phyloP scores from a whole-genome alignment of 2,329 filamentous ascomycete genomes.

The Venturia aucupariae region DNA sequence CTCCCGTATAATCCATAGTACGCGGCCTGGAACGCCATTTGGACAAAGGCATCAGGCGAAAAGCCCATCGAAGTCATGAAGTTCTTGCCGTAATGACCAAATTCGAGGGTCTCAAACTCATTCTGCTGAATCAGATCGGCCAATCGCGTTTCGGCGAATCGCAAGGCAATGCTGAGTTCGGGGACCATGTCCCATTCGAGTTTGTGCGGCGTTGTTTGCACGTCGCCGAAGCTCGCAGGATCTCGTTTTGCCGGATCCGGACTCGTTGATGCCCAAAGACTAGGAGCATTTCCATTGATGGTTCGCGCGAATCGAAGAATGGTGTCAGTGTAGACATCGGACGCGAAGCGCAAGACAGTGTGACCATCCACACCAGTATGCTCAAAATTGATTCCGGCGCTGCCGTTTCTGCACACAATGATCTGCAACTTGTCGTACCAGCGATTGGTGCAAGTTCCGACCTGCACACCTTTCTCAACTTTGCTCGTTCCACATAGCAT shows the following conservation, averaged over 20 bases:
- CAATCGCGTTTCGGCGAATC: slow-evolving; percentile 89
- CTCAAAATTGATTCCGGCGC: slow-evolving; percentile 97
- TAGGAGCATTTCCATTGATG: slow-evolving; percentile 89
- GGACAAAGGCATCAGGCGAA: slow-evolving; percentile 92
- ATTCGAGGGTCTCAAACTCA: slow-evolving; percentile 89
- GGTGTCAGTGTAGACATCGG: slow-evolving; percentile 93
- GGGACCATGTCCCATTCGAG: slow-evolving; percentile 96
- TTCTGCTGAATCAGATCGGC: slow-evolving; percentile 95
- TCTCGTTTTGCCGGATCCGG: slow-evolving; percentile 90
- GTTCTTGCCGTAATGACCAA: slow-evolving; percentile 83
- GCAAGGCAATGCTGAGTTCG: slow-evolving; percentile 79
- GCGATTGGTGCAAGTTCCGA: slow-evolving; percentile 93
- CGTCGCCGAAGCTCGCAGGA: slow-evolving; percentile 83
- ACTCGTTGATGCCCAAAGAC: slow-evolving; percentile 80
- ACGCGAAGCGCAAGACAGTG: slow-evolving; percentile 91
- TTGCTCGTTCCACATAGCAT: slow-evolving; percentile 96
- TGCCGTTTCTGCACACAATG: slow-evolving; percentile 97
- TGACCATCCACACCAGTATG: slow-evolving; percentile 97
- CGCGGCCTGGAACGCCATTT: slow-evolving; percentile 97
- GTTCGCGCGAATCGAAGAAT: slow-evolving; percentile 90
- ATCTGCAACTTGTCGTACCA: slow-evolving; percentile 99
- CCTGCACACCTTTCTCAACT: slow-evolving; percentile 86
- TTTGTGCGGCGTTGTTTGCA: slow-evolving; percentile 89
- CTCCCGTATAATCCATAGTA: slow-evolving; percentile 95
- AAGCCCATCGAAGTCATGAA: slow-evolving; percentile 97